Percentiles rank a stretch among this genome's conserved stretches.
phyloP scores from a whole-genome alignment of 2,329 filamentous ascomycete species.

The Xylaria sp. region DNA sequence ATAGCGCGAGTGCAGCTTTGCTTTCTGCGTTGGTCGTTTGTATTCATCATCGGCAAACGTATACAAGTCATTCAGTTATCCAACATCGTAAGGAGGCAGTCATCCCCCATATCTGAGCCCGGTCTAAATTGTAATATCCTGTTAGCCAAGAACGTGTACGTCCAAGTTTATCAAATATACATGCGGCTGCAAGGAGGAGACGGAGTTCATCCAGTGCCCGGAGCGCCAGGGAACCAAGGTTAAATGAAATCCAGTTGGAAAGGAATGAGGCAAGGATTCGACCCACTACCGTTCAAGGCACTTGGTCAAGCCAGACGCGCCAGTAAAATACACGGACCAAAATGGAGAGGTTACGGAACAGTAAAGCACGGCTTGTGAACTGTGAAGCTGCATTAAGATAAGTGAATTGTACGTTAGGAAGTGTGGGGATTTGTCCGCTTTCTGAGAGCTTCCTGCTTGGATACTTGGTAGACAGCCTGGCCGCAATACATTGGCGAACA shows the following conservation, averaged over 20 bases:
- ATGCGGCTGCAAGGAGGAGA: constrained; percentile 29
- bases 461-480: constrained; percentile 8
- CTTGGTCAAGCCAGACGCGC: background rate
- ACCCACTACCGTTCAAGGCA: background rate
- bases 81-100: too few species aligned
- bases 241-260: constrained; percentile 21
- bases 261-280: background rate
- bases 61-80: too few species aligned
- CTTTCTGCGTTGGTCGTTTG: too few species aligned
- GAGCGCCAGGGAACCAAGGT: constrained; percentile 26
- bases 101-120: too few species aligned
- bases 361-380: background rate
- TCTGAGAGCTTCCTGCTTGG: constrained; percentile 23
- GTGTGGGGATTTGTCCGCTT: background rate
- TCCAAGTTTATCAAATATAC: constrained; percentile 24
- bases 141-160: background rate
- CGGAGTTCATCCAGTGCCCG: constrained; percentile 30
- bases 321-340: background rate
- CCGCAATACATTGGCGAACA: constrained; percentile 9
- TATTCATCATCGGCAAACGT: too few species aligned
- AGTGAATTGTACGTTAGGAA: background rate
- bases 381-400: background rate
- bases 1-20: too few species aligned
- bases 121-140: too few species aligned
- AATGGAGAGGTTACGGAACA: background rate